Evolutionary conservation across 2,329 filamentous ascomycete genomes (phyloP).

Genomic region (Sphaerulina populicola): DNA sequence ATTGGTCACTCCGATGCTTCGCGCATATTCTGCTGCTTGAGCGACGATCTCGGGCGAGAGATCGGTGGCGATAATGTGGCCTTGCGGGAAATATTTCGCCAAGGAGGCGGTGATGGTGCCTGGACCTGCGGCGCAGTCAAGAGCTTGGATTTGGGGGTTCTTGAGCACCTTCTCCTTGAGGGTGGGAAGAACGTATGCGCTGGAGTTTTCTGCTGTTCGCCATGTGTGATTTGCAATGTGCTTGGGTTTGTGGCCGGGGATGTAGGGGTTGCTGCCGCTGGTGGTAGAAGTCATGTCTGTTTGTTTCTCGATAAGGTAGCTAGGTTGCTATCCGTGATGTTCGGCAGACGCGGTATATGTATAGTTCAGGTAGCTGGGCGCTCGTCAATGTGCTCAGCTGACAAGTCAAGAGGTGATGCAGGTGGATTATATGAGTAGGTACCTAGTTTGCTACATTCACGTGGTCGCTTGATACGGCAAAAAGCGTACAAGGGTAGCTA

Average conservation of each 20-base stretch:
- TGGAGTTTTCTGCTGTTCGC: conserved; percentile 41
- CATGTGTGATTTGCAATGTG: conserved; percentile 40
- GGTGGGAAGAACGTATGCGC: conserved; percentile 29
- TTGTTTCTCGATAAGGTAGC: too few relatives aligned
- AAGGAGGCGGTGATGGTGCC: conserved; percentile 43
- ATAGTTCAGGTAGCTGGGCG: background rate
- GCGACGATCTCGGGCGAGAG: conserved; percentile 38
- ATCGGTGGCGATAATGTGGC: conserved; percentile 40
- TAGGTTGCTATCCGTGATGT: background rate
- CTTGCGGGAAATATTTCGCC: conserved; percentile 38
- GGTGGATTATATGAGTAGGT: too few relatives aligned
- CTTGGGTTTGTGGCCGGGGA: conserved; percentile 37
- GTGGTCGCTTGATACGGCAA: too few relatives aligned
- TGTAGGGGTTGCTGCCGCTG: conserved; percentile 25
- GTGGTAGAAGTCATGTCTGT: conserved; percentile 1
- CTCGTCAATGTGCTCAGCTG: too few relatives aligned
- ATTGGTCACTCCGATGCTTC: conserved; percentile 27
- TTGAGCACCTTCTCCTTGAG: conserved; percentile 20
- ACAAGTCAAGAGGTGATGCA: too few relatives aligned
- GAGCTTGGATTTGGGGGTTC: conserved; percentile 32
- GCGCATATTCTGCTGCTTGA: conserved; percentile 34
- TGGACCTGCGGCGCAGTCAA: conserved; percentile 44
- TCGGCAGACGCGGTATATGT: background rate
- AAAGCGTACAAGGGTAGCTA: too few relatives aligned
- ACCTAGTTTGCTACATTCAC: too few relatives aligned